These are phyloP conservation scores for Flaveria trinervia DNA, from an alignment of 129 eudicot species.

Conservation along the genomic window DNA sequence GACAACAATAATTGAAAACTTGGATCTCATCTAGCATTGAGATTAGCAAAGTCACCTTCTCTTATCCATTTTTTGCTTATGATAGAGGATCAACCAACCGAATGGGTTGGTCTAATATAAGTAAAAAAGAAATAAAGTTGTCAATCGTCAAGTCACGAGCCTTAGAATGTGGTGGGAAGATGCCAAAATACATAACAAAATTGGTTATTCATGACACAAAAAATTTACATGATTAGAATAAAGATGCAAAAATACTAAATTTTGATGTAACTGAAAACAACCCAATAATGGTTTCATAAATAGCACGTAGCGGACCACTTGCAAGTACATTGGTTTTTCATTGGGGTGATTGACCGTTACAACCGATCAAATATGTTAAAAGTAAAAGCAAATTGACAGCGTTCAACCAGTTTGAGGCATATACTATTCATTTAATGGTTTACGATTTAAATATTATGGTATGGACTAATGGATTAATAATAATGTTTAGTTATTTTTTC, in stretches of 20 bases:
- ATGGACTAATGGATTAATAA: no score
- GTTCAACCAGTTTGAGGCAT: no score
- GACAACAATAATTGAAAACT: no score
- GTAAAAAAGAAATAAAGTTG: neutral
- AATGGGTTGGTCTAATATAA: constrained; percentile 1
- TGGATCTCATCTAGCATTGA: no score
- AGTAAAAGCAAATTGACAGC: no score
- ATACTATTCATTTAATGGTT: no score
- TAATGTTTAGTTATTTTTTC: no score
- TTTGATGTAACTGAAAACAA: neutral
- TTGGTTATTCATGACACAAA: neutral
- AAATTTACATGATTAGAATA: neutral
- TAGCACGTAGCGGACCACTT: constrained; percentile 3
- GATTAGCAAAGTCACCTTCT: no score
- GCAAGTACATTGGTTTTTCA: neutral
- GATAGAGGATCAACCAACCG: neutral
- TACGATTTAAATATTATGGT: no score
- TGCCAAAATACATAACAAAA: neutral
- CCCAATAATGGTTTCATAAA: neutral
- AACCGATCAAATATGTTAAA: neutral
- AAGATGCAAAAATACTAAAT: neutral
- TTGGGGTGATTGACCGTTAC: neutral
- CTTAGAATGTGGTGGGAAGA: neutral
- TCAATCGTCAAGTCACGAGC: constrained; percentile 4
- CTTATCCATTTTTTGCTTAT: neutral